Conservation (phyloP, 2,329 filamentous ascomycete genomes). For the Leptoxyphium fumago region DNA sequence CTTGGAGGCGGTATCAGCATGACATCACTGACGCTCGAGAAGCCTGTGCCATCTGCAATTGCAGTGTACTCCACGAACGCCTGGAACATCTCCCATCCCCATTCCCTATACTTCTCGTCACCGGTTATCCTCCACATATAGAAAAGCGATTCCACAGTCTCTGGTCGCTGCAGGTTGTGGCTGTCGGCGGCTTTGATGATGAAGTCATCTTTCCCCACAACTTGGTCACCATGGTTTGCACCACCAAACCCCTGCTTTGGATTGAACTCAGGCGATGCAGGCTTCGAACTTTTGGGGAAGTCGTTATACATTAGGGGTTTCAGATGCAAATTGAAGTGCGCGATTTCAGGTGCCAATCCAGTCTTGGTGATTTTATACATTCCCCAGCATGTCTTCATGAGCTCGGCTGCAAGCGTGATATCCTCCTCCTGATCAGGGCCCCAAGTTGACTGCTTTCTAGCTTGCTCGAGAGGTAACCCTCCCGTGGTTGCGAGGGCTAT, state of each 20-base stretch:
- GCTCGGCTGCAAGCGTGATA: constrained; percentile 71
- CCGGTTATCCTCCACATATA: constrained; percentile 99
- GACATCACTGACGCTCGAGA: constrained; percentile 67
- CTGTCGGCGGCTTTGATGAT: constrained; percentile 65
- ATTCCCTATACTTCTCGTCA: constrained; percentile 75
- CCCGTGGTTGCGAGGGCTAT: constrained; percentile 80
- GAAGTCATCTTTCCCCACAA: constrained; percentile 55
- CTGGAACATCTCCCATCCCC: constrained; percentile 98
- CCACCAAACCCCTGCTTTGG: constrained; percentile 15
- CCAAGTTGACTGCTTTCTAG: constrained; percentile 58
- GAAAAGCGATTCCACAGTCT: constrained; percentile 91
- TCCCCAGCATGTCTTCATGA: constrained; percentile 95
- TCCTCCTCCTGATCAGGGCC: constrained; percentile 67
- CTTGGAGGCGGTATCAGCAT: constrained; percentile 51
- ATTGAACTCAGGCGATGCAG: constrained; percentile 31
- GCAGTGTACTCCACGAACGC: constrained; percentile 76
- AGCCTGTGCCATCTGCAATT: constrained; percentile 63
- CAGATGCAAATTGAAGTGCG: constrained; percentile 65
- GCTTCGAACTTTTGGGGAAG: constrained; percentile 30
- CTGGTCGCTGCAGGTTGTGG: constrained; percentile 88
- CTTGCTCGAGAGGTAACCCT: constrained; percentile 60
- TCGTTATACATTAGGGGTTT: constrained; percentile 49
- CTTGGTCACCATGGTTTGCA: constrained; percentile 35
- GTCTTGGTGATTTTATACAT: constrained; percentile 89
- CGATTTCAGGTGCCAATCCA: constrained; percentile 87